phyloP scores from a whole-genome alignment of 768 basidiomycete genomes.

The Fomitopsis pulvina region DNA sequence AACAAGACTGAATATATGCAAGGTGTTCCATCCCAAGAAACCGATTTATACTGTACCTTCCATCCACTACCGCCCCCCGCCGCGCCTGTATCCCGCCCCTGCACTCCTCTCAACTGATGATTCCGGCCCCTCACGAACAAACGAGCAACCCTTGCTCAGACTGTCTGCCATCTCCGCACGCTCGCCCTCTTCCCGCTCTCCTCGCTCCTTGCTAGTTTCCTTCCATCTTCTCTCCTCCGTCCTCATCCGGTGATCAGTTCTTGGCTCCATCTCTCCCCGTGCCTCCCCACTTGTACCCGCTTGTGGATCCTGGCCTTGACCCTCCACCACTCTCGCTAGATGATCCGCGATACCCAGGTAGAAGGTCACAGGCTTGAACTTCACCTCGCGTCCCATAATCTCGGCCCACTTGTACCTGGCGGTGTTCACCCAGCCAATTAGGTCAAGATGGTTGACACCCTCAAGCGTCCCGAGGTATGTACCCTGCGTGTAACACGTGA shows the following conservation, averaged over 20 bases:
- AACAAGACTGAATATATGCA: not conserved
- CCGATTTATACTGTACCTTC: not conserved
- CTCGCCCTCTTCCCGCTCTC: conserved; percentile 19
- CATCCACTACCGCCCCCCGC: not conserved
- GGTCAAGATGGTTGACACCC: conserved; percentile 87
- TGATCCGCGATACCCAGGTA: conserved; percentile 80
- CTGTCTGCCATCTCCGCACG: conserved; percentile 24
- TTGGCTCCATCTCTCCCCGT: conserved; percentile 2
- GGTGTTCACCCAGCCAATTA: conserved; percentile 91
- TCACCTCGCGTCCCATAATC: conserved; percentile 83
- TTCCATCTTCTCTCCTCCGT: not conserved
- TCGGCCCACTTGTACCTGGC: conserved; percentile 86
- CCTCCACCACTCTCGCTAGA: conserved; percentile 72
- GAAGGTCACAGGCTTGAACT: conserved; percentile 88
- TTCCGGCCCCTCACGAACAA: not conserved
- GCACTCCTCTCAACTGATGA: not conserved
- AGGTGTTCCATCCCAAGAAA: not conserved
- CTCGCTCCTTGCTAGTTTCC: conserved; percentile 6
- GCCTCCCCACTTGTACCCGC: not conserved
- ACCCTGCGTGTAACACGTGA: conserved; percentile 44
- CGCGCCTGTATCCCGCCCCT: not conserved
- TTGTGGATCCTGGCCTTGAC: conserved; percentile 18
- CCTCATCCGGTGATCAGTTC: not conserved
- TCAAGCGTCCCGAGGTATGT: conserved; percentile 91
- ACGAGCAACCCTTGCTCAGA: conserved; percentile 11